These are phyloP conservation scores for Insectozyma bohioensis DNA, from an alignment of 1,139 yeast genomes.

Conservation along the genomic window DNA sequence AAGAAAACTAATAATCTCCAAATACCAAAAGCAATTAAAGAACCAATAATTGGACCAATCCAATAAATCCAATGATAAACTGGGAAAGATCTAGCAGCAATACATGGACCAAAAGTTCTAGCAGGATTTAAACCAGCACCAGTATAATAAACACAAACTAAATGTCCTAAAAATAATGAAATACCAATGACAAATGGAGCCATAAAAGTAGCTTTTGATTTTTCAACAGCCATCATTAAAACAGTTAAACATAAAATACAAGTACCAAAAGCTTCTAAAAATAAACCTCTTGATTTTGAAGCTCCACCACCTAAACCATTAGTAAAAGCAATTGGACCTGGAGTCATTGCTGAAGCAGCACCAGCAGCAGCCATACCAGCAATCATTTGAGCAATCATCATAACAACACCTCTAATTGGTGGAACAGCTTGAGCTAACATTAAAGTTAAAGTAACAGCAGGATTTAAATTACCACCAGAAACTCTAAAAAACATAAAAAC, in stretches of 20 bases:
- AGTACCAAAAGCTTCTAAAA: conserved; percentile 83
- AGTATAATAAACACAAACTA: conserved; percentile 78
- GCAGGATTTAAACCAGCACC: conserved; percentile 96
- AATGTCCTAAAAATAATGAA: conserved; percentile 78
- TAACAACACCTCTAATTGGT: conserved; percentile 66
- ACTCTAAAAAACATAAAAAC: conserved; percentile 75
- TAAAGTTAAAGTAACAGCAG: conserved; percentile 79
- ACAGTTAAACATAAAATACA: conserved; percentile 73
- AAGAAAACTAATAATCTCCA: conserved; percentile 68
- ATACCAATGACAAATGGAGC: conserved; percentile 87
- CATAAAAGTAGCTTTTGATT: conserved; percentile 69
- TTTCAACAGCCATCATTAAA: conserved; percentile 81
- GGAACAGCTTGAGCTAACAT: conserved; percentile 71
- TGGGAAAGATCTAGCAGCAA: conserved; percentile 74
- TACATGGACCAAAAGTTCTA: conserved; percentile 81
- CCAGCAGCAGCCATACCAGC: conserved; percentile 95
- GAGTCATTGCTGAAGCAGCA: conserved; percentile 84
- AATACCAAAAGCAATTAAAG: conserved; percentile 62
- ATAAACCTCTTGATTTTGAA: conserved; percentile 74
- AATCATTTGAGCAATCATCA: conserved; percentile 67
- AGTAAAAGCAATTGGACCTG: conserved; percentile 73
- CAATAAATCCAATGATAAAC: conserved; percentile 89
- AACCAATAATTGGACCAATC: conserved; percentile 81
- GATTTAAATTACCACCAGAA: conserved; percentile 90
- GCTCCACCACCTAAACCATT: conserved; percentile 73